Base-by-base conservation (phyloP, 768 basidiomycete species). In the Tricholoma hemisulphureum region DNA sequence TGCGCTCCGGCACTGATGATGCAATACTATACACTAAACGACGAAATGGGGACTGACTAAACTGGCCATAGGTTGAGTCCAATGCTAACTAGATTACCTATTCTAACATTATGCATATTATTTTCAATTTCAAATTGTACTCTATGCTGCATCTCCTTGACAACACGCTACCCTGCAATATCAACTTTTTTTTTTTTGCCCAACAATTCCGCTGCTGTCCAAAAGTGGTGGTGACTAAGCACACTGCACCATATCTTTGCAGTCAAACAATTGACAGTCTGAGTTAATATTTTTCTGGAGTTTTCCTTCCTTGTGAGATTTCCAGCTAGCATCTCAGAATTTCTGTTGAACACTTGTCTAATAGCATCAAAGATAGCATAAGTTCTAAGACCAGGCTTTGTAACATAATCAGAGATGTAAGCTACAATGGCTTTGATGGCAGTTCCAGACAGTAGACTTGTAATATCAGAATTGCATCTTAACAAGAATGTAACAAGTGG, bases 211-310 rank as follows among this genome's bases (percentile, higher is more conserved):
- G n/a, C n/a, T n/a, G n/a, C n/a, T n/a, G n/a, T n/a, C n/a, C n/a
- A n/a, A n/a, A n/a, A n/a, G n/a, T n/a, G n/a, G n/a, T n/a, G n/a
- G n/a, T n/a, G n/a, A n/a, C n/a, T n/a, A n/a, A n/a, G n/a, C n/a
- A n/a, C n/a, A n/a, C n/a, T n/a, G n/a, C n/a, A 52, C 63, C 70
- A 0, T 16, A 66, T 26, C 56, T 74, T 75, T 0, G 70, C 61
- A 16, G 69, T 68, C 21, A 79, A 34, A 0, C 59, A 11, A 56
- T 79, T 79, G 0, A 73, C 71, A 39, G 37, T 39, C 37, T 39
- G 37, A 18, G 37, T 39, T 18, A 39, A 39, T 6, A 39, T 39
- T 18, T 39, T 39, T 39, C 37, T 39, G 8, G 37, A n/a, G n/a
- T 39, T 39, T 18, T 39, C n/a, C n/a, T 18, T 39, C 20, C 37